Conservation (phyloP, 306 rosid species). For the Fragaria vesca region DNA sequence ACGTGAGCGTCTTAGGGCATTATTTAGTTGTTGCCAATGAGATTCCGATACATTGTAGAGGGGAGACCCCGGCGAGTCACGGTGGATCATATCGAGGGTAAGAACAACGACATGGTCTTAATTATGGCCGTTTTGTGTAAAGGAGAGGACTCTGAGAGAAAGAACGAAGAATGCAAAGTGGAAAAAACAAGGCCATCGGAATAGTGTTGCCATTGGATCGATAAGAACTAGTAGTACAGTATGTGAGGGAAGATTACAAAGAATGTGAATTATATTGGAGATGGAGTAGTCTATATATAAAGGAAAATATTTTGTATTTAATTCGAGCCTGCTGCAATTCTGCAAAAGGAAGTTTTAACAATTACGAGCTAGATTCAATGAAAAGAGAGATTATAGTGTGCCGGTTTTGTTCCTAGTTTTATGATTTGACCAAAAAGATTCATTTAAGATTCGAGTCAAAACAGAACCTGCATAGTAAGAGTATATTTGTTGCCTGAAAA, state of each 20-base stretch:
- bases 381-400: too few relatives aligned
- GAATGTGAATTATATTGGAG: neutral
- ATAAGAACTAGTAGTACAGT: too few relatives aligned
- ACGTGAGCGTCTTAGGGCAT: conserved; percentile 5
- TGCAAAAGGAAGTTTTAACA: neutral
- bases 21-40: conserved; percentile 1
- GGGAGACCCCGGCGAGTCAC: conserved; percentile 13
- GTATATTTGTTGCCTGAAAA: too few relatives aligned
- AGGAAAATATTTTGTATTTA: neutral
- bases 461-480: too few relatives aligned
- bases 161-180: neutral
- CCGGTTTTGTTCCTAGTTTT: too few relatives aligned
- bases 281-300: neutral
- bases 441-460: too few relatives aligned
- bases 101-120: neutral
- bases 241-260: neutral
- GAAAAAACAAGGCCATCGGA: neutral
- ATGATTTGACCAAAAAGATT: too few relatives aligned
- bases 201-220: neutral
- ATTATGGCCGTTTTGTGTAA: neutral
- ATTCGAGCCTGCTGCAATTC: neutral
- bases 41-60: neutral
- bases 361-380: neutral
- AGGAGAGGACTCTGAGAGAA: neutral
- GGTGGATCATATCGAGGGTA: conserved; percentile 6